Evolutionary conservation across 1,284 basidiomycete species (phyloP), one percentile per base, ranked within the genome.

Genomic region (Ganoderma lucidum): DNA sequence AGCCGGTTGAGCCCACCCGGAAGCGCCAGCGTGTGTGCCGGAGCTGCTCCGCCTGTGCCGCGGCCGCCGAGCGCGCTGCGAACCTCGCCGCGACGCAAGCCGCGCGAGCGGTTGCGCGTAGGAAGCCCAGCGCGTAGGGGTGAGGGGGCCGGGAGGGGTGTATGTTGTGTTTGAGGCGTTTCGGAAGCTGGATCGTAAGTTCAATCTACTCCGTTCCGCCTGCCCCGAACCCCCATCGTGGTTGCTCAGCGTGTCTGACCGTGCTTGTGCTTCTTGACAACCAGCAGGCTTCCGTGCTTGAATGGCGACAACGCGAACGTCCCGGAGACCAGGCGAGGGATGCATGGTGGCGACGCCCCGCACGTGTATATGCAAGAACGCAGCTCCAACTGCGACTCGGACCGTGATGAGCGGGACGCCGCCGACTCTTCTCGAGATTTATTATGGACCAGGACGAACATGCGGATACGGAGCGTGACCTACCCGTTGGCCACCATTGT

Each of bases 1-100:
- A 53, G 2, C 48, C 63, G 3, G 51, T 48, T 2, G 71, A 66
- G 55, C 65, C 71, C 30, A 61, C 65, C 41, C 63, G 67, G 32
- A 75, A 73, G 67, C 67, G 73, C 58, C 74, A 71, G 70, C 70
- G 75, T 4, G 73, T 69, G 6, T 75, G 74, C 63, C 62, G 75
- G 59, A 71, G 71, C 14, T 77, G 75, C 45, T 72, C 72, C 23
- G 75, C 75, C 19, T 76, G 75, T 45, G 67, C 68, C 15, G 74
- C 72, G 2, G 74, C 74, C 0, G 75, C 70, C 0, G 75, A 74
- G 60, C 71, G 72, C 39, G 70, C 71, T 60, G 71, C 66, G 5
- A 70, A 69, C 32, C 71, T 69, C 12, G 65, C 53, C 12, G 71
- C 66, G 9, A 70, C 72, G 6, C 70, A 71, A 55, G 69, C 70